These are phyloP conservation scores for Podaxis sp. DNA, from an alignment of 768 basidiomycete genomes.

Conservation along the genomic window DNA sequence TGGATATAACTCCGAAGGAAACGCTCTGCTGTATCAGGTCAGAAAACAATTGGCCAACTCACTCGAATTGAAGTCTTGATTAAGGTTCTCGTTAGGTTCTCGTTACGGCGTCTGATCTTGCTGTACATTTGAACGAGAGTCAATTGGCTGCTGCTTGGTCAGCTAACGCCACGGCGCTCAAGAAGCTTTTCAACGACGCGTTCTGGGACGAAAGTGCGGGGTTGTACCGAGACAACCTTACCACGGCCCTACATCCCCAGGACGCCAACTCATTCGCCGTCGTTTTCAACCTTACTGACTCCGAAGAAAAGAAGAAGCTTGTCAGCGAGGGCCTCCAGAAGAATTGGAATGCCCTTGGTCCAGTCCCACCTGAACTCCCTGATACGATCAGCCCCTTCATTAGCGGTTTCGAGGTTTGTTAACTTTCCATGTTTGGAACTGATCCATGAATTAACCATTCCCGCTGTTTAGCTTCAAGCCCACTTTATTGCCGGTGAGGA, in stretches of 20 bases:
- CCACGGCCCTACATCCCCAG: conserved; percentile 49
- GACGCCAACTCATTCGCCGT: conserved; percentile 57
- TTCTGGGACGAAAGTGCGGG: conserved; percentile 47
- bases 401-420: conserved; percentile 48
- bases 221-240: conserved; percentile 51
- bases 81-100: conserved; percentile 33
- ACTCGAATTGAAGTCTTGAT: not conserved
- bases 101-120: conserved; percentile 41
- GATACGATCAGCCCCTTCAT: conserved; percentile 61
- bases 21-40: conserved; percentile 49
- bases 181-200: conserved; percentile 41
- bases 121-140: conserved; percentile 30
- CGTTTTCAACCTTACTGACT: conserved; percentile 45
- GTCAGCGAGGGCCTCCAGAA: conserved; percentile 43
- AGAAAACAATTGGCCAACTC: not conserved
- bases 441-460: not conserved
- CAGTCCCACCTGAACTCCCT: conserved; percentile 51
- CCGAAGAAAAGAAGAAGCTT: conserved; percentile 29
- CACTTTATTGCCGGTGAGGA: conserved; percentile 54
- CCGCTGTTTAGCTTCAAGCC: conserved; percentile 41
- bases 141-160: conserved; percentile 33
- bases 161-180: conserved; percentile 43
- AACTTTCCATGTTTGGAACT: not conserved
- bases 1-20: conserved; percentile 52
- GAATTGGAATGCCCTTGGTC: conserved; percentile 51